These are phyloP conservation scores for Trichoderma orchidacearum DNA, from an alignment of 495 filamentous ascomycete species.

Conservation along the genomic window DNA sequence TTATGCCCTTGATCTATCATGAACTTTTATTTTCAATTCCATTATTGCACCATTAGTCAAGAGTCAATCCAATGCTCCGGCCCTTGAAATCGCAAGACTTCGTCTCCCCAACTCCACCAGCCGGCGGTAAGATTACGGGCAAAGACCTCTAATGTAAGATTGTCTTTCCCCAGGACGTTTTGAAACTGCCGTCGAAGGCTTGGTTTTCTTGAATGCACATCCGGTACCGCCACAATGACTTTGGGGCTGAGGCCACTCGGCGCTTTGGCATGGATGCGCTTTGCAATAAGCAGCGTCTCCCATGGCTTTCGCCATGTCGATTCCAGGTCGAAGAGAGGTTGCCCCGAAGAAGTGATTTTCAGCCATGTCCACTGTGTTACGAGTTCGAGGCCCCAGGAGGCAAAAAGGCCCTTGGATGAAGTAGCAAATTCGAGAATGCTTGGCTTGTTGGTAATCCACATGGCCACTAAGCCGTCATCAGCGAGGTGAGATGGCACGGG, in stretches of 20 bases:
- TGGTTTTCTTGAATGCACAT: slow-evolving; percentile 87
- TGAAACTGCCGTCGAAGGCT: slow-evolving; percentile 32
- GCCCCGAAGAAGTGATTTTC: slow-evolving; percentile 60
- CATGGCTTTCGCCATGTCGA: slow-evolving; percentile 28
- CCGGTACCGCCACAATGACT: slow-evolving; percentile 69
- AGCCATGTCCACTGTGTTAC: slow-evolving; percentile 87
- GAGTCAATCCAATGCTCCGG: slow-evolving; percentile 47
- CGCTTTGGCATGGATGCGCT: slow-evolving; percentile 14
- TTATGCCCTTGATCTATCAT: background rate
- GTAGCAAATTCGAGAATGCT: slow-evolving; percentile 44
- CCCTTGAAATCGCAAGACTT: slow-evolving; percentile 69
- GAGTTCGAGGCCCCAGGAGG: slow-evolving; percentile 46
- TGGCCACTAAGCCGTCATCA: slow-evolving; percentile 43
- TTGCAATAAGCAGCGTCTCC: slow-evolving; percentile 37
- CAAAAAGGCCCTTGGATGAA: slow-evolving; percentile 37
- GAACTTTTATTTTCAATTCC: background rate
- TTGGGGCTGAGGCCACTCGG: slow-evolving; percentile 13
- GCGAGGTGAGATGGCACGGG: slow-evolving; percentile 43
- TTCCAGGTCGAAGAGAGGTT: slow-evolving; percentile 56
- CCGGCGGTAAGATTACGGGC: slow-evolving; percentile 72
- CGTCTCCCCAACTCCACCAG: slow-evolving; percentile 85
- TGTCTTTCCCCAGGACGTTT: slow-evolving; percentile 28
- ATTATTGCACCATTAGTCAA: background rate
- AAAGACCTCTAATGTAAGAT: slow-evolving; percentile 73
- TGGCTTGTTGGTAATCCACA: slow-evolving; percentile 83